Conservation (phyloP, 495 filamentous ascomycete genomes). For the Penicillium roqueforti region DNA sequence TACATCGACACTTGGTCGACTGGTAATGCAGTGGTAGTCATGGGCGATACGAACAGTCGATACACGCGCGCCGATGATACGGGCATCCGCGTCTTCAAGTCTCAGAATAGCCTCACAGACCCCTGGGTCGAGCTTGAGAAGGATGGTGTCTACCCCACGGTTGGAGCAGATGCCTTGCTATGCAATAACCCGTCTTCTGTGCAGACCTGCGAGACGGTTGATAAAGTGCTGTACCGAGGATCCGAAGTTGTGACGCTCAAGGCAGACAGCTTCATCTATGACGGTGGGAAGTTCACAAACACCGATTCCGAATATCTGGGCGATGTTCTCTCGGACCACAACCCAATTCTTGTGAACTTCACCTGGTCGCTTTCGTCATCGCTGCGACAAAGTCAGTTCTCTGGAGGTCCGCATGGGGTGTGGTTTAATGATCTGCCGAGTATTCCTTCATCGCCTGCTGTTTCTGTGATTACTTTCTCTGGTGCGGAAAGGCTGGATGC, state of each 20-base stretch:
- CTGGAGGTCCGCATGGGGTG: conserved; percentile 49
- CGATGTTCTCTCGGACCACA: conserved; percentile 55
- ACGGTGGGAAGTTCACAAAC: conserved; percentile 47
- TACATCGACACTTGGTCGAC: conserved; percentile 49
- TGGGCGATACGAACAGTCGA: conserved; percentile 57
- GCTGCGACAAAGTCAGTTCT: conserved; percentile 45
- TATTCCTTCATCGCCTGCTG: conserved; percentile 29
- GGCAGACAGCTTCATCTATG: conserved; percentile 47
- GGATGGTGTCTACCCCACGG: conserved; percentile 40
- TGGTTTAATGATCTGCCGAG: conserved; percentile 55
- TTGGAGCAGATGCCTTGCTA: conserved; percentile 29
- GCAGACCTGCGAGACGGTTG: conserved; percentile 55
- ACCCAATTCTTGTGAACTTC: conserved; percentile 53
- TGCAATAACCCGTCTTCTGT: conserved; percentile 49
- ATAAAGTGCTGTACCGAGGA: conserved; percentile 58
- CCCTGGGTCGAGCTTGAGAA: conserved; percentile 49
- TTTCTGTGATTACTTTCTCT: conserved; percentile 40
- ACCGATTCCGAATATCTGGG: conserved; percentile 33
- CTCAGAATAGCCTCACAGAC: conserved; percentile 45
- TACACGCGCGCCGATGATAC: conserved; percentile 52
- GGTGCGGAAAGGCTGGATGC: conserved; percentile 49
- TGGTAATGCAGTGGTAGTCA: conserved; percentile 56
- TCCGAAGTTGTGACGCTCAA: conserved; percentile 41
- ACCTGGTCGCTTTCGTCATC: conserved; percentile 41
- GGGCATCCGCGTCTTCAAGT: conserved; percentile 40